A percentile compares a stretch with the other conserved stretches of the same genome.
Conservation (phyloP, 2,329 filamentous ascomycete species). For the Microdochium nivale region DNA sequence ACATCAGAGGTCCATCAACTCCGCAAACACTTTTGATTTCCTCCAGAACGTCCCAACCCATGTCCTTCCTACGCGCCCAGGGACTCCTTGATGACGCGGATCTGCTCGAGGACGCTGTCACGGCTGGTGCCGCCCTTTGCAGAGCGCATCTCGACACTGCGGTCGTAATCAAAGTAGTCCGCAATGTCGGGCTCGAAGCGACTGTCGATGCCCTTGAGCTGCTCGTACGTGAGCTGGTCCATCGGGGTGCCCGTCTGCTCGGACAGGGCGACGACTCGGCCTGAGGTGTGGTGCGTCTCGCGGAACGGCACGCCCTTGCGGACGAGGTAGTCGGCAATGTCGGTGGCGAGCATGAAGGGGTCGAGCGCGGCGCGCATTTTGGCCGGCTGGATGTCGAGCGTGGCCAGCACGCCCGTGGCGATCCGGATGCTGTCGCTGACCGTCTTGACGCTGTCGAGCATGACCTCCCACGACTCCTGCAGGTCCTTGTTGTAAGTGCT, state of each 20-base stretch:
- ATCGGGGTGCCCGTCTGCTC: conserved; percentile 61
- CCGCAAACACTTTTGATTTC: neutral
- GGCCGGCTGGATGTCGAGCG: conserved; percentile 58
- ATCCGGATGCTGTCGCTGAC: conserved; percentile 75
- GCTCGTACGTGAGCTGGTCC: conserved; percentile 58
- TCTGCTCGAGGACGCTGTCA: conserved; percentile 56
- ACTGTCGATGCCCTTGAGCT: conserved; percentile 55
- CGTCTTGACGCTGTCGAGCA: conserved; percentile 78
- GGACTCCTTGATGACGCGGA: conserved; percentile 38
- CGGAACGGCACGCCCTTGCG: conserved; percentile 70
- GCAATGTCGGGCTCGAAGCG: conserved; percentile 60
- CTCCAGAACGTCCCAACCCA: neutral
- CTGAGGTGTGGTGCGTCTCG: conserved; percentile 76
- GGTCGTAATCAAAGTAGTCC: conserved; percentile 73
- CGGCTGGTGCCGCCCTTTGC: conserved; percentile 73
- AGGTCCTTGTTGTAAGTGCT: conserved; percentile 87
- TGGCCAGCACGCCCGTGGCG: conserved; percentile 70
- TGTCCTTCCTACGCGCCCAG: conserved; percentile 12
- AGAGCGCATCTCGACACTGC: conserved; percentile 69
- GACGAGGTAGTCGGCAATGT: conserved; percentile 60
- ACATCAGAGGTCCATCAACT: no score
- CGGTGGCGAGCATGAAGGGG: conserved; percentile 75
- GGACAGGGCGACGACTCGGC: conserved; percentile 63
- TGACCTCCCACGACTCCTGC: conserved; percentile 81
- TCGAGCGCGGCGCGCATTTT: conserved; percentile 74